Evolutionary conservation across 148 eudicot genomes (phyloP), one percentile per base, ranked within the genome.

Genomic region (Chenopodium suecicum): DNA sequence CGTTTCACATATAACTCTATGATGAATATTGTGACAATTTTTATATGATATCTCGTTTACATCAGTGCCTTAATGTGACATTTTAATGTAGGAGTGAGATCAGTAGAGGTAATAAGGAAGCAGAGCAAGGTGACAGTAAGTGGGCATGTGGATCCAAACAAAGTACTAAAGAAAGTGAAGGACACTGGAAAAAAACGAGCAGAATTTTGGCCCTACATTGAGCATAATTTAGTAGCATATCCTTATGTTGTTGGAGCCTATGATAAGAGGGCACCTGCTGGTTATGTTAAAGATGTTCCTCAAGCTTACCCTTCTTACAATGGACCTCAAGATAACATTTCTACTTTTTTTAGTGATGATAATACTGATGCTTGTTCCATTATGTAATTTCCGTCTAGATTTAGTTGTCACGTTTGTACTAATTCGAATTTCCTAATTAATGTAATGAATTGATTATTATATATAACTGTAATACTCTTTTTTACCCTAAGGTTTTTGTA

Each of bases 161-260:
- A 88, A 78, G 98, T 95, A 62, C 73, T 93, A 14, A 92, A 85
- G 82, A 90, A 85, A 79, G 86, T 95, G n/a, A 93, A 91, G 75
- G 88, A 81, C 44, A 92, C 98, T 0, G 98, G 98, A 3, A 95
- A 95, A 74, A 88, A 75, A 79, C 91, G 89, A 77, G 98, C 98
- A 1, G 94, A 93, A 47, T 93, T 93, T 70, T 95, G 98, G 98
- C 98, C 98, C 9, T 95, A 93, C 73, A 87, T 95, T 62, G 92
- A 90, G 9, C 90, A 92, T 79, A 92, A 93, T 22, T 67, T 92
- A 20, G 98, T 91, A 0, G 85, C 86, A 25, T 84, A 92, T 73
- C 98, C 98, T 9, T 88, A 89, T 60, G 88, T 60, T 29, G 58
- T 84, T 23, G 93, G 93, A 79, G 93, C 85, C 12, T 95, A 95